Evolutionary conservation across 345 rosid species (phyloP).

Genomic region (Eucalyptus pauciflora): DNA sequence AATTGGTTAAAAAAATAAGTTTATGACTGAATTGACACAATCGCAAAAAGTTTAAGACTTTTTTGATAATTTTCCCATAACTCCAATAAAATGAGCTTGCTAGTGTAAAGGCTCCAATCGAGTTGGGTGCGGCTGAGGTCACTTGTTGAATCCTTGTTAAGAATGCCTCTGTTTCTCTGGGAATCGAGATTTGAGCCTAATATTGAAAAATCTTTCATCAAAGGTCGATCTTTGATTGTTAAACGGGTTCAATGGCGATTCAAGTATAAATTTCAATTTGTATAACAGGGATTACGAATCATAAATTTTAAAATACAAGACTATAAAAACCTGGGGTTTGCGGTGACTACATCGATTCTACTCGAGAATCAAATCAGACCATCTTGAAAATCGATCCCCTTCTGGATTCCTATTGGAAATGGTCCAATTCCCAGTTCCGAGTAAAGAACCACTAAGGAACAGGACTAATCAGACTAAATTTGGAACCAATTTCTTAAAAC

Average conservation of each 20-base stretch:
- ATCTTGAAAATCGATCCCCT: too few species aligned
- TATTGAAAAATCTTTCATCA: neutral
- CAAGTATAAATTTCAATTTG: neutral
- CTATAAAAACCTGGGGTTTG: fast-evolving
- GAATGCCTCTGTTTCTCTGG: neutral
- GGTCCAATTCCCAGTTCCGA: fast-evolving
- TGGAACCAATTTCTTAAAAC: neutral
- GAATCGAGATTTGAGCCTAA: neutral
- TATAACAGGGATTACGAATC: neutral
- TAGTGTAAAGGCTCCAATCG: neutral
- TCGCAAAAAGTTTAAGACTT: too few species aligned
- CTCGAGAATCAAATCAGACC: fast-evolving
- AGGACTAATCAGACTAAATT: fast-evolving
- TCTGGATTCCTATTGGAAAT: fast-evolving
- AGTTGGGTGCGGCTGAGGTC: neutral
- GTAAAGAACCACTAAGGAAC: too few species aligned
- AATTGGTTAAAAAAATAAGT: too few species aligned
- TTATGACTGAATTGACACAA: fast-evolving
- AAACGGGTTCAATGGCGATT: neutral
- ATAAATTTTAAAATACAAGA: neutral
- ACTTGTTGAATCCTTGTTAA: neutral
- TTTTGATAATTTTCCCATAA: too few species aligned
- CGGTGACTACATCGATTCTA: fast-evolving
- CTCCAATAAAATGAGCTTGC: neutral
- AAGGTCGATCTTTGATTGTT: neutral